Base-by-base conservation (phyloP, 371 early-diverging fungal species). In the Coemansia sp. region DNA sequence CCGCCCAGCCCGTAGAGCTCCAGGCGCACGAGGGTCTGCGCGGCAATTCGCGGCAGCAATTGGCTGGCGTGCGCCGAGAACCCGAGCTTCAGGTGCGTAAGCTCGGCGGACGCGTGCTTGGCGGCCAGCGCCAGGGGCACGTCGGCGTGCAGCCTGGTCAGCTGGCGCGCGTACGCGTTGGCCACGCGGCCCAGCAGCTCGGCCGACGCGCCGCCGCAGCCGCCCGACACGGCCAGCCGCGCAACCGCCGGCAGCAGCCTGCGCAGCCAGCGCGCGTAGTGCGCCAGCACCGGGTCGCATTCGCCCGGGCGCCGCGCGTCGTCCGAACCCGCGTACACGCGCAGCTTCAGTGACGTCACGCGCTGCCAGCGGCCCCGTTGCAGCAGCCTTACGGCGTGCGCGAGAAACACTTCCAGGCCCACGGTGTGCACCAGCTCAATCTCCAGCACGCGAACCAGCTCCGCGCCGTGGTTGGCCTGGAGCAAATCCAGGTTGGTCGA, bases 351-450 rank as follows among this genome's bases (percentile, higher is more conserved):
- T 37, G 40, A 24, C 6, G 31, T 40, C 5, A 55, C 55, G 1
- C 14, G 3, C 12, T 37, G 4, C 55, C 55, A 55, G 2, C 31
- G 4, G 40, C 8, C 8, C 2, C 47, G 9, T 9, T 3, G 4
- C 2, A 47, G 29, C 11, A 55, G 32, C 42, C 18, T 14, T 0
- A 40, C 10, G 7, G 31, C 12, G 5, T 40, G 16, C 11, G 16
- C 42, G 5, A 55, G 11, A 16, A 38, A 55, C 1, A 5, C 42
- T 5, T 31, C 31, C 9, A 55, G 55, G 40, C 36, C 55, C 10
- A 55, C 42, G 2, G 55, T n/a, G 24, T 55, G 55, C 9, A 31
- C 42, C 18, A 55, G 55, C 40, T 55, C 55, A 16, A 55, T 55
- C 24, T 55, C 40, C 4, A 55, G 10, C 5, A 12, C 32, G 4